Evolutionary conservation across 2,329 filamentous ascomycete genomes (phyloP).

Genomic region (Trichoderma aggressivum): DNA sequence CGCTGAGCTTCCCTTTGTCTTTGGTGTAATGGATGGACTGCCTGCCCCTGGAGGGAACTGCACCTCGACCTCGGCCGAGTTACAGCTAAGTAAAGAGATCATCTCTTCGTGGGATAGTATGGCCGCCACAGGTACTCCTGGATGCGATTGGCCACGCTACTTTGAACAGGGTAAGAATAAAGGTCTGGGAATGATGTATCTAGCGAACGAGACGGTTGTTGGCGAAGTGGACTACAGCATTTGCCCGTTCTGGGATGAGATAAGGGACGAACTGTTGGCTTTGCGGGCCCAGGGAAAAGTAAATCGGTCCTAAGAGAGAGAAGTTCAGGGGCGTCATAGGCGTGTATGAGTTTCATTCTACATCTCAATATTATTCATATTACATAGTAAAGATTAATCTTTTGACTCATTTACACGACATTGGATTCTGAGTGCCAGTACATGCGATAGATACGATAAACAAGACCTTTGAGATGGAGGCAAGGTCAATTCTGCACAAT

Average conservation of each 20-base stretch:
- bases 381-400: not conserved
- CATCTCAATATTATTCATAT: not conserved
- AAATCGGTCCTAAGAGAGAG: not conserved
- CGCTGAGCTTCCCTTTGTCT: conserved; percentile 2
- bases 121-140: not conserved
- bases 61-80: not conserved
- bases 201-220: not conserved
- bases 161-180: not conserved
- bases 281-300: not conserved
- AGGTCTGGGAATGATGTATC: not conserved
- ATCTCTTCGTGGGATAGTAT: not conserved
- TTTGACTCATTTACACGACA: not conserved
- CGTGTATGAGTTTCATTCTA: not conserved
- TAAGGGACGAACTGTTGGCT: not conserved
- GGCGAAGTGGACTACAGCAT: not conserved
- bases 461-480: not conserved
- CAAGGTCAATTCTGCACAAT: too few relatives aligned
- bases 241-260: not conserved
- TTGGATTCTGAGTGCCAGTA: not conserved
- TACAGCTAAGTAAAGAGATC: not conserved
- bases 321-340: not conserved
- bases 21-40: not conserved
- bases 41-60: not conserved
- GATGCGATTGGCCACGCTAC: not conserved
- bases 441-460: not conserved